Evolutionary conservation across 2,329 filamentous ascomycete species (phyloP), one percentile per base, ranked within the genome.

Genomic region (Sclerotinia trifoliorum): DNA sequence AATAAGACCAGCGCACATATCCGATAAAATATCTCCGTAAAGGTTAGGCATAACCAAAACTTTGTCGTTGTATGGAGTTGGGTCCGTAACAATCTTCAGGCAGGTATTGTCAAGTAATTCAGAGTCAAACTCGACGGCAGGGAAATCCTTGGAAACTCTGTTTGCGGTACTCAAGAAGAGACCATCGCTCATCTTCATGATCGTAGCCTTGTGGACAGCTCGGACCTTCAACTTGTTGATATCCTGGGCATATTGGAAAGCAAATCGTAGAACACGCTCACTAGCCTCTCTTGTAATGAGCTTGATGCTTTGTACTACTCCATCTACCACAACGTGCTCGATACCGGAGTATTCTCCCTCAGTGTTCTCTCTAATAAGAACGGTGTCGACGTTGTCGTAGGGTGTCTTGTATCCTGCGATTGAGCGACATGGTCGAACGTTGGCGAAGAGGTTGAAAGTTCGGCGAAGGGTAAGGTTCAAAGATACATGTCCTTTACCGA

Each of bases 111-210:
- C 95, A 76, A 99, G 90, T 74, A 99, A 88, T 87, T 99, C 95
- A 76, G 92, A 92, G 79, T 98, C 94, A 80, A 99, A 98, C 83
- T 97, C 92, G 78, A 99, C 92, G 76, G 89, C 85, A 73, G 95
- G 95, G 88, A 92, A 99, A 79, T 98, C 94, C 88, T 96, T 96
- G 81, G 93, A 86, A 74, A 99, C 88, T 71, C 95, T 87, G 75
- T 89, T 85, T 75, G 90, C 95, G 71, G 91, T 93, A 81, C 87
- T 91, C 75, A 99, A 87, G 89, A 99, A 99, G 71, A 99, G 92
- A 83, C 95, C 95, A 81, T 99, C 95, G 79, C 91, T 94, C 92
- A 97, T 96, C 89, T 99, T 99, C 95, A 99, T 99, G 85, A 99
- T 99, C 79, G 95, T 98, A 80, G 95, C 95, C 88, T 99, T 99